phyloP scores from a whole-genome alignment of 2,329 filamentous ascomycete genomes.

The Cercospora sp. region DNA sequence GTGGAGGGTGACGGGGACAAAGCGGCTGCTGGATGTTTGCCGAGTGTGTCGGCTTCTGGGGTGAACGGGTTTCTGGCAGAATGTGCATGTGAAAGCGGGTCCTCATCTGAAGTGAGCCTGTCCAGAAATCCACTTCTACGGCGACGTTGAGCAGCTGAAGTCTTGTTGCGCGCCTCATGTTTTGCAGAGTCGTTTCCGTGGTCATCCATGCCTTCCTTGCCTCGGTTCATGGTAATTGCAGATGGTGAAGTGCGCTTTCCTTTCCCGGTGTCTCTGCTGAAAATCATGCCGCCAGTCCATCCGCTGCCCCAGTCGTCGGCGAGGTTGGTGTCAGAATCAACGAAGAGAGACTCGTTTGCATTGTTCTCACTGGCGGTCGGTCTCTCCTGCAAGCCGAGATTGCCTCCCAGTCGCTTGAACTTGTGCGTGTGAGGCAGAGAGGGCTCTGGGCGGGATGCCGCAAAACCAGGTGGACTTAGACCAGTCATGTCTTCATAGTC shows the following conservation, averaged over 20 bases:
- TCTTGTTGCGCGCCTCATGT: background rate
- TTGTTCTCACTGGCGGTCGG: background rate
- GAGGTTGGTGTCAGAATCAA: background rate
- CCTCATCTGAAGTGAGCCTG: background rate
- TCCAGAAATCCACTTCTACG: background rate
- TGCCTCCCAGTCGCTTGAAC: conserved; percentile 3
- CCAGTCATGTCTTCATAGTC: background rate
- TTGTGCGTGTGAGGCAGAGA: background rate
- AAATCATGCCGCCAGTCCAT: background rate
- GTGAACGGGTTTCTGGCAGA: background rate
- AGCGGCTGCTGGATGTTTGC: background rate
- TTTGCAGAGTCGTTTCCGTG: background rate
- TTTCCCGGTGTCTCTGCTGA: background rate
- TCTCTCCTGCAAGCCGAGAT: background rate
- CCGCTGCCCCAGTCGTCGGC: background rate
- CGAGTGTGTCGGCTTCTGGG: background rate
- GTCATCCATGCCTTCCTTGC: background rate
- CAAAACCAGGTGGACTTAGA: background rate
- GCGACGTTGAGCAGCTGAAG: background rate
- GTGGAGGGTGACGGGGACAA: background rate
- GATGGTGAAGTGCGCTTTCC: background rate
- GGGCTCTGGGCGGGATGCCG: background rate
- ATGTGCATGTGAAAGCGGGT: background rate
- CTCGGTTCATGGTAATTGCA: background rate
- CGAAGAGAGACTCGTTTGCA: background rate